phyloP scores from a whole-genome alignment of 1,284 basidiomycete species.

The Sporisorium reilianum region DNA sequence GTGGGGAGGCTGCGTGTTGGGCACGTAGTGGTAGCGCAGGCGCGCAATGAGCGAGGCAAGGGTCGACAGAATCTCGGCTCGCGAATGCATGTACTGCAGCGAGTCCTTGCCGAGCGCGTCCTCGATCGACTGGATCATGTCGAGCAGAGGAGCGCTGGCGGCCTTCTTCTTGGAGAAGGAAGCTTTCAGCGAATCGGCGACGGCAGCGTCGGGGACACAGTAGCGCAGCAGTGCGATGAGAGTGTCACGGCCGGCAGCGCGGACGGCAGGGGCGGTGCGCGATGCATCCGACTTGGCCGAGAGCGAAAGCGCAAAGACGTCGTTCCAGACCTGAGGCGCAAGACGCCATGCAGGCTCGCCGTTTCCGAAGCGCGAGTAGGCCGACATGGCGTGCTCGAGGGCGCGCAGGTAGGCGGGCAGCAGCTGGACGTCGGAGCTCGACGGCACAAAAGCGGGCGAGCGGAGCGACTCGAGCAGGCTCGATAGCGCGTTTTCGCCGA shows the following conservation, averaged over 20 bases:
- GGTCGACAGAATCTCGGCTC: slow-evolving; percentile 60
- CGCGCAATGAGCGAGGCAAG: slow-evolving; percentile 60
- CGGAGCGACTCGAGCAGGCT: slow-evolving; percentile 56
- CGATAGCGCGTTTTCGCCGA: slow-evolving; percentile 34
- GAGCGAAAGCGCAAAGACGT: slow-evolving; percentile 53
- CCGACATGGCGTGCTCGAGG: slow-evolving; percentile 62
- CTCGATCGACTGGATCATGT: slow-evolving; percentile 54
- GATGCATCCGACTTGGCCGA: slow-evolving; percentile 63
- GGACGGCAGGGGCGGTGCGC: slow-evolving; percentile 55
- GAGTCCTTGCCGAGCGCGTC: slow-evolving; percentile 65
- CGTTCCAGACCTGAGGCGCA: slow-evolving; percentile 54
- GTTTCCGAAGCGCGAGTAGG: slow-evolving; percentile 58
- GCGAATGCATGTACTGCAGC: slow-evolving; percentile 60
- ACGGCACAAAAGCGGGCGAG: slow-evolving; percentile 51
- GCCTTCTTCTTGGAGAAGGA: slow-evolving; percentile 39
- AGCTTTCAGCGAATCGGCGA: slow-evolving; percentile 48
- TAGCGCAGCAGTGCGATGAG: slow-evolving; percentile 63
- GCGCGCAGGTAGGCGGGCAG: slow-evolving; percentile 65
- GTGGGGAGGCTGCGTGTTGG: slow-evolving; percentile 65
- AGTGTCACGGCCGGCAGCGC: slow-evolving; percentile 55
- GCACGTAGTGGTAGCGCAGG: slow-evolving; percentile 55
- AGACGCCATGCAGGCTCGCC: slow-evolving; percentile 54
- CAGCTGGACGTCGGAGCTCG: slow-evolving; percentile 61
- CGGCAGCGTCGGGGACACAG: slow-evolving; percentile 60
- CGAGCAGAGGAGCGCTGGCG: slow-evolving; percentile 38